phyloP scores from a whole-genome alignment of 2,329 filamentous ascomycete species.

The Fusarium ambrosium region DNA sequence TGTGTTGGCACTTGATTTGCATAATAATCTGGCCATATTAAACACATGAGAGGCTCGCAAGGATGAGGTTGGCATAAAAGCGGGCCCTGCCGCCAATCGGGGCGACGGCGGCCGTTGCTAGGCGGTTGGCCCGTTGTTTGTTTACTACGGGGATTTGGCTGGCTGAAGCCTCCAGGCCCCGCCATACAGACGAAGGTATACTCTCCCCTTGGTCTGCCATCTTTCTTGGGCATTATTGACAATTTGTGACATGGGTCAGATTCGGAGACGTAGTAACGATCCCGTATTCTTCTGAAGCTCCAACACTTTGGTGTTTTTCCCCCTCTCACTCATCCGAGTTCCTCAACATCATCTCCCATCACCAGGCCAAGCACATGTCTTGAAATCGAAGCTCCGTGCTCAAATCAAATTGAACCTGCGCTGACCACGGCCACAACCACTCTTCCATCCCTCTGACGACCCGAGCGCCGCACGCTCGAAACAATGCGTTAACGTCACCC shows the following conservation, averaged over 20 bases:
- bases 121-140: constrained; percentile 52
- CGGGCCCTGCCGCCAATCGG: constrained; percentile 41
- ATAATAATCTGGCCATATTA: constrained; percentile 20
- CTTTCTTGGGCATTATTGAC: constrained; percentile 43
- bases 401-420: constrained; percentile 18
- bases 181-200: constrained; percentile 30
- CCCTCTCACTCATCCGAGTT: constrained; percentile 7
- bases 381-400: constrained; percentile 33
- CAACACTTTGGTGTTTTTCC: constrained; percentile 25
- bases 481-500: constrained; percentile 51
- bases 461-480: constrained; percentile 42
- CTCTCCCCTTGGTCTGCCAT: constrained; percentile 30
- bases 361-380: constrained; percentile 41
- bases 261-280: constrained; percentile 40
- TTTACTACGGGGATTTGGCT: constrained; percentile 47
- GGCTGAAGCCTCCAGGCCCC: constrained; percentile 37
- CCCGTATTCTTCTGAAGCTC: constrained; percentile 32
- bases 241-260: constrained; percentile 31
- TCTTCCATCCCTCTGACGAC: constrained; percentile 38
- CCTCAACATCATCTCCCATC: constrained; percentile 8
- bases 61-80: constrained; percentile 37
- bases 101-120: constrained; percentile 46
- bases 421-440: constrained; percentile 15
- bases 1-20: constrained; percentile 15
- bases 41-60: constrained; percentile 34